Conservation (phyloP, 331 rosid genomes). For the Pyrus hybrid region DNA sequence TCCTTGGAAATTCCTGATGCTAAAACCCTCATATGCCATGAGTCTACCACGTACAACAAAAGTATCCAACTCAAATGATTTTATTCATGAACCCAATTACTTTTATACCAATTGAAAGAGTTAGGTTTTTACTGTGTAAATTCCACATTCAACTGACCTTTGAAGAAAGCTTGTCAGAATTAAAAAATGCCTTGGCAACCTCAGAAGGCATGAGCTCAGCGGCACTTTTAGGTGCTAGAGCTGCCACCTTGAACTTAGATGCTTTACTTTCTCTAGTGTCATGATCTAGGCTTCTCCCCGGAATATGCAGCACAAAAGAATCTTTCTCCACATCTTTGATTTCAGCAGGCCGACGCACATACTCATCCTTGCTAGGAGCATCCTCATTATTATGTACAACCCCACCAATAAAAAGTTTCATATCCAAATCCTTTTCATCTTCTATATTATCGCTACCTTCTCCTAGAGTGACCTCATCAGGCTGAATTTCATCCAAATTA, state of each 20-base stretch:
- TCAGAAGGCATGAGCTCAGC: constrained; percentile 96
- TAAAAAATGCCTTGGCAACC: constrained; percentile 85
- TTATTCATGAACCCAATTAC: background rate
- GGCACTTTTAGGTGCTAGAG: constrained; percentile 72
- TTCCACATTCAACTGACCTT: constrained; percentile 54
- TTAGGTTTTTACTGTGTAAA: background rate
- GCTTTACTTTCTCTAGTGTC: constrained; percentile 46
- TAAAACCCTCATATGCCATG: background rate
- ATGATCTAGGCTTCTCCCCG: constrained; percentile 50
- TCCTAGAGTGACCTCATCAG: constrained; percentile 63
- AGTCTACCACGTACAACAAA: background rate
- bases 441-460: constrained; percentile 46
- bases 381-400: constrained; percentile 82
- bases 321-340: constrained; percentile 69
- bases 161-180: constrained; percentile 71
- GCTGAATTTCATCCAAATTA: constrained; percentile 50
- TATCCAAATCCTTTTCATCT: constrained; percentile 71
- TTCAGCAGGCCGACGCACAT: constrained; percentile 77
- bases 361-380: constrained; percentile 61
- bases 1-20: background rate
- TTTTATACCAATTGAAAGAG: background rate
- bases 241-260: constrained; percentile 70
- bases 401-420: constrained; percentile 86
- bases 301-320: constrained; percentile 73
- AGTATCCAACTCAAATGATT: background rate